Evolutionary conservation across 2,329 filamentous ascomycete species (phyloP), one percentile per base, ranked within the genome.

Genomic region (Orbilia oligospora): DNA sequence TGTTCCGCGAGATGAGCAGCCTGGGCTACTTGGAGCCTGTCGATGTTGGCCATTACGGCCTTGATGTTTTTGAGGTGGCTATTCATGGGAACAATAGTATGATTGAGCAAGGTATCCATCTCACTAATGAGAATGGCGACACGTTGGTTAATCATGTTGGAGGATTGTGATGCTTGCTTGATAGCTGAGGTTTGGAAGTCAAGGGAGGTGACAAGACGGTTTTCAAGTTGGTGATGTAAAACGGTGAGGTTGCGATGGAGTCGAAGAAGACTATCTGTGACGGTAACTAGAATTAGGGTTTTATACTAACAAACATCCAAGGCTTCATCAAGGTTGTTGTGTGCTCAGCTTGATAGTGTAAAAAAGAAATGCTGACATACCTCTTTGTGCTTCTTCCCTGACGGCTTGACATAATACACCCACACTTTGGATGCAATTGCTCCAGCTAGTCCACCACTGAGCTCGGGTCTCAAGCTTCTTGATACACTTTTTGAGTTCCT

Each of bases 381-480:
- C 81, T 76, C 80, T 80, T 56, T 82, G 81, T 41, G 81, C 58
- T 36, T 82, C 81, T 49, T 81, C 78, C 61, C 79, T 80, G 14
- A 81, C 80, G 9, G 81, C 81, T 30, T 80, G 79, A 70, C 81
- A 82, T 38, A 82, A 76, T 10, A 81, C 76, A 56, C 75, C 71
- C 38, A 80, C 80, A 55, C 77, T 82, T 66, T 82, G 81, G n/a
- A 82, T 76, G 53, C 81, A 82, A 53, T 82, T 82, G 46, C 81
- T 82, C 44, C 81, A 81, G 41, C 81, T 82, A 1, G 81, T 82
- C 81, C 81, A 82, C 80, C 81, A 82, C 33, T 82, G 81, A 1
- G 81, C 80, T 18, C 81, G 77, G 20, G 73, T 79, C 33, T 81
- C 81, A 3, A 82, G 65, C 51, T 66, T 81, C 61, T 73, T 80